Percentiles rank a stretch among this genome's conserved stretches.
These are phyloP conservation scores for Colletotrichum brevisporum DNA, from an alignment of 2,329 filamentous ascomycete species.

Conservation along the genomic window DNA sequence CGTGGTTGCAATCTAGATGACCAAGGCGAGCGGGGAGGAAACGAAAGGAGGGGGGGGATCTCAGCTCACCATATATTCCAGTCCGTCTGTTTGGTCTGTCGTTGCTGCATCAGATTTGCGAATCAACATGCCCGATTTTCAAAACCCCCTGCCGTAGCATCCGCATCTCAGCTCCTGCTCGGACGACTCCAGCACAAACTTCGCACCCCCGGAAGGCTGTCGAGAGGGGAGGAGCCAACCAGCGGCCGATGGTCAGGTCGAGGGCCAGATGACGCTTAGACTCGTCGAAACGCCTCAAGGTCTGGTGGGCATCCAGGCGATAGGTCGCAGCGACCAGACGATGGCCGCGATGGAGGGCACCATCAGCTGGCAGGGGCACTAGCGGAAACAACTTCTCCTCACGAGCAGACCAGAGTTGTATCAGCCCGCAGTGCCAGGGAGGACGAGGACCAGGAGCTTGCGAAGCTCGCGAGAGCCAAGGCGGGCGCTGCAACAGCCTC, in stretches of 20 bases:
- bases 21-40: no score
- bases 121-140: not conserved
- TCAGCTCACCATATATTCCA: constrained; percentile 26
- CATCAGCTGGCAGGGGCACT: constrained; percentile 11
- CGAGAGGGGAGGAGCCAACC: constrained; percentile 4
- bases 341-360: constrained; percentile 8
- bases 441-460: no score
- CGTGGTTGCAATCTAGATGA: no score
- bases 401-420: constrained; percentile 2
- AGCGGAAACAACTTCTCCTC: constrained; percentile 11
- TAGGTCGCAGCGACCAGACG: constrained; percentile 12
- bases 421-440: no score
- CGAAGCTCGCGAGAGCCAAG: not conserved
- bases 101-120: not conserved
- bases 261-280: constrained; percentile 38
- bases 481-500: constrained; percentile 13
- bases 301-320: not conserved
- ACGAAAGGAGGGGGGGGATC: not conserved
- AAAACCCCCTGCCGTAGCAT: constrained; percentile 25
- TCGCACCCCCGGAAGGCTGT: not conserved
- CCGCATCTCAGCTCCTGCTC: constrained; percentile 27
- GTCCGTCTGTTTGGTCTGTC: constrained; percentile 1
- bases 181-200: constrained; percentile 14
- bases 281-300: constrained; percentile 12
- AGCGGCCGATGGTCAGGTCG: constrained; percentile 1